Evolutionary conservation across 805 yeast species (phyloP), one percentile per base, ranked within the genome.

Genomic region (Kuraishia capsulata): DNA sequence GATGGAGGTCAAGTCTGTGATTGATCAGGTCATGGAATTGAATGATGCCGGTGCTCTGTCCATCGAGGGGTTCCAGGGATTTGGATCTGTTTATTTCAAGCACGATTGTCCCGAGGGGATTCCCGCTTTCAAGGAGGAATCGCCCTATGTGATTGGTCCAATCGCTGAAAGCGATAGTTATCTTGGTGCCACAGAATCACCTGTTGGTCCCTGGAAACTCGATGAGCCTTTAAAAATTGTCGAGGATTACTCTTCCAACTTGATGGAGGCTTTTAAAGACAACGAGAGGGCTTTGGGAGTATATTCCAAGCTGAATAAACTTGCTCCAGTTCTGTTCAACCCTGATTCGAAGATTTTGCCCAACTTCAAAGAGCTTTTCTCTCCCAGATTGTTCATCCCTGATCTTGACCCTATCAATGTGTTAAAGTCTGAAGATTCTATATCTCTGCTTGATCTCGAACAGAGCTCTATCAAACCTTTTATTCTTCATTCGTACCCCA

Each of bases 381-480:
- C 77, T 38, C 90, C 96, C 42, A 74, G 90, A 49, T 62, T 90
- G 38, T 74, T 64, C 46, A 70, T 78, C 45, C 90, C 96, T 4
- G 97, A 92, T 56, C 62, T 92, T 47, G 94, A 87, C 56, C 97
- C 98, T 18, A 69, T 89, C 74, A 90, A 90, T 54, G 85, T 86
- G 6, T 65, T 88, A 33, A 62, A 67, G 30, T 42, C 52, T n/a
- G 55, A 56, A 24, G 53, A 58, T 31, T 58, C 55, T 6, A 63
- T 65, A 16, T 73, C 69, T 50, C 76, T 88, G 44, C 53, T 88
- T 39, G 98, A 90, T 61, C 81, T 89, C 54, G 97, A 92, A 62
- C 79, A 81, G 49, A 59, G 89, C 9, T 58, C 78, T 14, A 76
- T 87, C 45, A 83, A 85, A 55, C 97, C 98, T 36, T 83, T 83